phyloP scores from a whole-genome alignment of 2,329 filamentous ascomycete genomes.

The Penicillium sp. region DNA sequence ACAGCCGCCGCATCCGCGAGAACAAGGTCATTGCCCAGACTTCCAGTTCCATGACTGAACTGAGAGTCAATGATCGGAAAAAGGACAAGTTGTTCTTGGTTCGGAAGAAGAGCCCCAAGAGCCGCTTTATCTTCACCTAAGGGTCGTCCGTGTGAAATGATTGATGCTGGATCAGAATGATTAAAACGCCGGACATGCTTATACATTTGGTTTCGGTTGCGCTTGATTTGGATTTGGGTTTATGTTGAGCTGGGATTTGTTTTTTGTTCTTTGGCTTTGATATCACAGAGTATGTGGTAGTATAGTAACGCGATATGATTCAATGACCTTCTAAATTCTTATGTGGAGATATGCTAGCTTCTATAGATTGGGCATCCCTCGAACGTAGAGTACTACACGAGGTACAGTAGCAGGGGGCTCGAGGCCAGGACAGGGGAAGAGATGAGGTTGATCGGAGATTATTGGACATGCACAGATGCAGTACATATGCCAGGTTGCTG shows the following conservation, averaged over 20 bases:
- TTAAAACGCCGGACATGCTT: not conserved
- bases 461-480: constrained; percentile 1
- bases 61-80: constrained; percentile 44
- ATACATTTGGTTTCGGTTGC: constrained; percentile 4
- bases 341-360: not conserved
- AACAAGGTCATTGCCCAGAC: constrained; percentile 43
- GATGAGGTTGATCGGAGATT: not conserved
- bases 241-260: constrained; percentile 12
- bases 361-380: constrained; percentile 6
- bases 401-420: not conserved
- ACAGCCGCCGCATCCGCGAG: constrained; percentile 67
- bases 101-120: constrained; percentile 45
- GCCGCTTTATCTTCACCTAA: constrained; percentile 32
- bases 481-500: not conserved
- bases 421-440: not conserved
- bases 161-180: constrained; percentile 2
- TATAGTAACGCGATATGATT: constrained; percentile 25
- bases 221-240: constrained; percentile 9
- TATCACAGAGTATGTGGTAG: constrained; percentile 9
- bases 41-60: constrained; percentile 41
- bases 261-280: not conserved
- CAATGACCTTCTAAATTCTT: constrained; percentile 15
- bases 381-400: not conserved
- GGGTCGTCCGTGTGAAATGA: not conserved
- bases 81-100: constrained; percentile 51